Conservation (phyloP, 306 rosid genomes). For the Vigna radiata region DNA sequence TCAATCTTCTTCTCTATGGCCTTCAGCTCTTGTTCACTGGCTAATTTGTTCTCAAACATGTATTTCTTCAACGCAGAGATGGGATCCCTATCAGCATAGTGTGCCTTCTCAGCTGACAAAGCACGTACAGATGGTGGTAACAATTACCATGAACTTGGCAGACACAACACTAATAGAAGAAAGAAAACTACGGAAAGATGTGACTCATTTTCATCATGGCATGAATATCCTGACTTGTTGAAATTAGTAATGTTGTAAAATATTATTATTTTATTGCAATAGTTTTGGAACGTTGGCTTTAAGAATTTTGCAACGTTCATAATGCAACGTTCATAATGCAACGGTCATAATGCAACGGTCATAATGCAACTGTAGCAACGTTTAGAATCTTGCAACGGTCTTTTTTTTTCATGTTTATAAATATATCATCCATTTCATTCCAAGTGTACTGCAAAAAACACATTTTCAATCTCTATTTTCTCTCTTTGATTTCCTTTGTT, state of each 20-base stretch:
- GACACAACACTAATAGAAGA: slow-evolving; percentile 19
- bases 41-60: slow-evolving; percentile 72
- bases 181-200: not conserved
- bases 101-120: slow-evolving; percentile 93
- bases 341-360: no score
- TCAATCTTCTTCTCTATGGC: slow-evolving; percentile 81
- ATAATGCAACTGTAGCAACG: no score
- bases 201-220: slow-evolving; percentile 14
- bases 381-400: no score
- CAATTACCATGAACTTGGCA: slow-evolving; percentile 18
- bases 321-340: no score
- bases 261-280: no score
- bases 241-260: slow-evolving; percentile 31
- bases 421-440: no score
- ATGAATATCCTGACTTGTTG: slow-evolving; percentile 1
- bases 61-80: slow-evolving; percentile 78
- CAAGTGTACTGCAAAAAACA: no score
- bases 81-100: slow-evolving; percentile 92
- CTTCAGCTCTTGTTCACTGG: slow-evolving; percentile 77
- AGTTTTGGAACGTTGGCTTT: no score
- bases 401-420: no score
- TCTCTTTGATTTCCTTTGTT: no score
- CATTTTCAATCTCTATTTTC: no score
- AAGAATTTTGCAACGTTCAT: no score
- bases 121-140: slow-evolving; percentile 25